Conservation (phyloP, 1,284 basidiomycete genomes). For the Fomes fomentarius region DNA sequence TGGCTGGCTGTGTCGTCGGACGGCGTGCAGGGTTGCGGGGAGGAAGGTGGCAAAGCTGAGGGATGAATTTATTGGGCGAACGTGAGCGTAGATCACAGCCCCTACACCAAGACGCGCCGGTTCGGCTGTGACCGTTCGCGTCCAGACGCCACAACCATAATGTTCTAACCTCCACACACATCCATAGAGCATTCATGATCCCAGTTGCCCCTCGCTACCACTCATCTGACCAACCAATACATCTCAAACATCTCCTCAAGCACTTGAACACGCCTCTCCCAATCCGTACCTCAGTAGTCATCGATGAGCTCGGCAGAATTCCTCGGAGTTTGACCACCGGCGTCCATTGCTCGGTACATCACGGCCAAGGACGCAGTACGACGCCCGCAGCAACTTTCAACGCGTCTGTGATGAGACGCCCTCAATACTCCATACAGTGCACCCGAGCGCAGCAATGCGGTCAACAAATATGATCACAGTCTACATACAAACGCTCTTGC, state of each 20-base stretch:
- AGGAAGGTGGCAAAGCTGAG: constrained; percentile 7
- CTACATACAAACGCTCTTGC: too few species aligned
- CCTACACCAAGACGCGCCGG: constrained; percentile 10
- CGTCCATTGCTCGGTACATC: background rate
- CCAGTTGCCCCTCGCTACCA: too few species aligned
- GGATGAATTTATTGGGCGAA: constrained; percentile 19
- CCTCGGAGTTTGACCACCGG: background rate
- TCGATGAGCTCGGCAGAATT: constrained; percentile 8
- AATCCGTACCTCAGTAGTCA: background rate
- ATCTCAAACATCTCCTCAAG: background rate
- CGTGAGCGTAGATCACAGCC: constrained; percentile 22
- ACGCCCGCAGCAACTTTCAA: background rate
- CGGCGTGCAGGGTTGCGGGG: constrained; percentile 6
- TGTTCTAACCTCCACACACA: too few species aligned
- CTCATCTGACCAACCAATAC: too few species aligned
- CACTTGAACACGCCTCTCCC: background rate
- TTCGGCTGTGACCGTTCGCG: constrained; percentile 15
- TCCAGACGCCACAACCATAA: background rate
- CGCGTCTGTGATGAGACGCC: background rate
- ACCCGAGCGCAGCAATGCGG: constrained; percentile 14
- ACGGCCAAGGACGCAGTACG: constrained; percentile 5
- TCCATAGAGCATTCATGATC: too few species aligned
- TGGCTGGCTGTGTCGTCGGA: constrained; percentile 3
- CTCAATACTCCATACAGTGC: background rate
- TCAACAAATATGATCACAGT: constrained; percentile 5